Percentiles rank a stretch among this genome's conserved stretches.
Conservation (phyloP, 2,329 filamentous ascomycete species). For the Niveomyces coronatus region DNA sequence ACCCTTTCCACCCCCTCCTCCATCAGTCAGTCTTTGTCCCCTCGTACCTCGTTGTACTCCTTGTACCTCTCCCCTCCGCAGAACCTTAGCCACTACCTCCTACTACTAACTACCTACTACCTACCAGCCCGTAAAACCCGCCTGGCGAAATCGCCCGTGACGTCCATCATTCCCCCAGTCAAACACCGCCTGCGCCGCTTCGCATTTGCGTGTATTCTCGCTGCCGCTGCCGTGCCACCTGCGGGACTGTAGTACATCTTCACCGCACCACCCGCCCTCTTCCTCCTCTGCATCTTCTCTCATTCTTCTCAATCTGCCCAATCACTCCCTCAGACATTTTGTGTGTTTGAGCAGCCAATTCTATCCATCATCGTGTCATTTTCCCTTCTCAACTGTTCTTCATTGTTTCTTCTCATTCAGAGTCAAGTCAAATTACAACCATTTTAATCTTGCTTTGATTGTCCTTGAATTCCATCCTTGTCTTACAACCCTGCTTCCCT, state of each 20-base stretch:
- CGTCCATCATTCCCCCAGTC: conserved; percentile 1
- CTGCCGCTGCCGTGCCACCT: neutral
- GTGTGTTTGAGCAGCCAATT: conserved; percentile 1
- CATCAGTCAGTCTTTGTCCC: neutral
- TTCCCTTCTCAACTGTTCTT: neutral
- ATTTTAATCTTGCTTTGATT: too few species aligned
- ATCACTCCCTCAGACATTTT: too few species aligned
- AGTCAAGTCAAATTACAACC: too few species aligned
- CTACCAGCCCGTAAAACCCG: conserved; percentile 2
- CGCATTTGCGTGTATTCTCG: neutral
- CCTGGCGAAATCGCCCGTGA: conserved; percentile 4
- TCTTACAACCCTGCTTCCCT: neutral
- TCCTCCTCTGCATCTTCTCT: conserved; percentile 7
- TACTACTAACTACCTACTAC: neutral
- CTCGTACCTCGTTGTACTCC: conserved; percentile 1
- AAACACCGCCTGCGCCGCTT: neutral
- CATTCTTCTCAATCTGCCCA: too few species aligned
- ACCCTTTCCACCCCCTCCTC: neutral
- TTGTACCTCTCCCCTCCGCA: neutral
- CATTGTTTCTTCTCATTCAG: too few species aligned
- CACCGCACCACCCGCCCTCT: conserved; percentile 9
- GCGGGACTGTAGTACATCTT: conserved; percentile 7
- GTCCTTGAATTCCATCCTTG: neutral
- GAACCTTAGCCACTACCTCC: neutral
- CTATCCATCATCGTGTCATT: too few species aligned